Base-by-base conservation (phyloP, 345 rosid genomes). In the Salix caprea region DNA sequence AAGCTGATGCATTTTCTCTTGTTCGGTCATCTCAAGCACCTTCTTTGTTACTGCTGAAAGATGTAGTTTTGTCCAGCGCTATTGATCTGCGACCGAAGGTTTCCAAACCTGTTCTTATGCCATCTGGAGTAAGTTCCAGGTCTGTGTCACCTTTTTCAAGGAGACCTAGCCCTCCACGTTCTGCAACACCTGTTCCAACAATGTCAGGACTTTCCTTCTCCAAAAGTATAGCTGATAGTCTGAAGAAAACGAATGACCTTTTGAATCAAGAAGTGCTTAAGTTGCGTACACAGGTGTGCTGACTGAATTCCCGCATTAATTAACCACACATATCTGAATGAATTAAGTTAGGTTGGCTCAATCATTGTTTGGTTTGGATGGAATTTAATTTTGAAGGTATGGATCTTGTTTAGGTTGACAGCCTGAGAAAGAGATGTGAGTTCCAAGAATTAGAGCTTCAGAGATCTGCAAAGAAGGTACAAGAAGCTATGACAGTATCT, bases 61-160 rank as follows among this genome's bases (percentile, higher is more conserved):
- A 96, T 78, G 95, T 86, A 76, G 92, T 91, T 42, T 77, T 93
- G 66, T 85, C 91, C 60, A 83, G 83, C 46, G 86, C 96, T 54
- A 82, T 82, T 78, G 99, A 95, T 70, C 69, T 90, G 74, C 87
- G 91, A 64, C 79, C 92, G 72, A 84, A 80, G 40, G 86, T 86
- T 74, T 96, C 96, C 21, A 93, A 88, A 80, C 91, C 94, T 60
- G 86, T 87, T 69, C 87, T 85, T 56, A 85, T 89, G 73, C 86
- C 91, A 23, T 93, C 97, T 71, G 98, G 93, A 74, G 91, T 84
- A 72, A 93, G 88, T 86, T 96, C 99, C 26, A 88, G 98, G 85
- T 92, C 99, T 1, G 93, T 96, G 75, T 96, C 99, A 44, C 99
- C 97, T 84, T 93, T 96, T 86, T 93, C 98, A 16, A 88, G 96